A percentile compares a stretch with the other conserved stretches of the same genome.
Conservation (phyloP, 495 filamentous ascomycete genomes). For the Tuber umbilicatum region DNA sequence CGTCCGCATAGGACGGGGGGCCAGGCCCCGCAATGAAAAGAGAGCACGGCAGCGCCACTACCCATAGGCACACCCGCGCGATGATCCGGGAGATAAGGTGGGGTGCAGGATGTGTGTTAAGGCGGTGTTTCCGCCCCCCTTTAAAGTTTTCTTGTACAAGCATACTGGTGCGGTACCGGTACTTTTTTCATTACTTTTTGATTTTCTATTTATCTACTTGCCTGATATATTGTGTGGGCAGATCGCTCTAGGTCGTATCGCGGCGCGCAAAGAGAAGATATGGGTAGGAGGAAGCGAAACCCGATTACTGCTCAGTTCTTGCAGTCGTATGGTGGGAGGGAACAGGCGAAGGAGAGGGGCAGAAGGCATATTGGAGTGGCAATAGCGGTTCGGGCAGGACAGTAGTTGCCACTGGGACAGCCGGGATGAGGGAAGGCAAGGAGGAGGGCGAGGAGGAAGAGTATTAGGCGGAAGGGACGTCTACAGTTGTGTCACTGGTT, state of each 20-base stretch:
- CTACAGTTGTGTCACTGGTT: too few relatives aligned
- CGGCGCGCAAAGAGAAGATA: background rate
- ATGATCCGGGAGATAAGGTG: background rate
- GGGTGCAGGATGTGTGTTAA: background rate
- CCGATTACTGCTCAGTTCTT: conserved; percentile 33
- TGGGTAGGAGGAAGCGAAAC: too few relatives aligned
- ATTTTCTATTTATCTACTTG: background rate
- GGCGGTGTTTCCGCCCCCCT: background rate
- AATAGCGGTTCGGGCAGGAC: conserved; percentile 24
- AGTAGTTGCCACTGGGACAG: conserved; percentile 12
- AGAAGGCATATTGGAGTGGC: background rate
- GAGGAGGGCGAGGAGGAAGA: background rate
- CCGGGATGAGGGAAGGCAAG: background rate
- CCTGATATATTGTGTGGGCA: background rate
- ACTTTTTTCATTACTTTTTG: background rate
- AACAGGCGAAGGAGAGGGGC: conserved; percentile 3
- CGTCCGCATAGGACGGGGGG: background rate
- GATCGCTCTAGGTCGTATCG: background rate
- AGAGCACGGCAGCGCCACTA: background rate
- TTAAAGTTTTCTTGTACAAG: background rate
- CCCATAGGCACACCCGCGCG: background rate
- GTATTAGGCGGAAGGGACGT: too few relatives aligned
- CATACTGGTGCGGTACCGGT: background rate
- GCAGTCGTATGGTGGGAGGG: conserved; percentile 18
- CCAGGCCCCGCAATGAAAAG: background rate